A percentile compares a stretch with the other conserved stretches of the same genome.
These are phyloP conservation scores for Hypoxylon sp. DNA, from an alignment of 2,329 filamentous ascomycete genomes.

Conservation along the genomic window DNA sequence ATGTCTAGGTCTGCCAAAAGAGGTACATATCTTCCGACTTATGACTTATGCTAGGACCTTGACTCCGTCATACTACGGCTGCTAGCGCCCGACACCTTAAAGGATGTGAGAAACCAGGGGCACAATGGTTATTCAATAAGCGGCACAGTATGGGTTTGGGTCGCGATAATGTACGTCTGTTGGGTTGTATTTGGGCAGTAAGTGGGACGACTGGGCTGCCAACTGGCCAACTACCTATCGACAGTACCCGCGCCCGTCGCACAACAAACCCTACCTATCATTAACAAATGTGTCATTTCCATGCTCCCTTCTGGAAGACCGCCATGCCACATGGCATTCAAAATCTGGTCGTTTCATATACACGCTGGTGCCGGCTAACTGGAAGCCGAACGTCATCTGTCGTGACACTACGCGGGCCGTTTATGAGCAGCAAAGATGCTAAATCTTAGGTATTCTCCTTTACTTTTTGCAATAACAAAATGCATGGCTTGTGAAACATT, in stretches of 20 bases:
- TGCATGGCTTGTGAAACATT: constrained; percentile 19
- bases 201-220: background rate
- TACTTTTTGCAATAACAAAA: background rate
- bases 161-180: background rate
- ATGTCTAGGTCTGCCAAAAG: background rate
- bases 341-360: constrained; percentile 23
- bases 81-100: background rate
- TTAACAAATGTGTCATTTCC: constrained; percentile 1
- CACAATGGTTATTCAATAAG: background rate
- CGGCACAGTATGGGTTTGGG: background rate
- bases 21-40: no score
- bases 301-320: constrained; percentile 12
- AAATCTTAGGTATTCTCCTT: background rate
- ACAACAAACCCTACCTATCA: constrained; percentile 17
- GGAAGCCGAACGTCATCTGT: constrained; percentile 16
- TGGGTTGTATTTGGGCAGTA: background rate
- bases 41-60: background rate
- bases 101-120: background rate
- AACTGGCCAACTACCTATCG: background rate
- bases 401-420: constrained; percentile 12
- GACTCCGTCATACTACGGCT: background rate
- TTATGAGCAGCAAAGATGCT: constrained; percentile 16
- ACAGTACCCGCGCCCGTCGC: background rate
- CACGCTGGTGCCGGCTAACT: constrained; percentile 14
- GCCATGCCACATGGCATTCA: constrained; percentile 20